Evolutionary conservation across 2,329 filamentous ascomycete genomes (phyloP).

Genomic region (Coniochaeta ligniaria): DNA sequence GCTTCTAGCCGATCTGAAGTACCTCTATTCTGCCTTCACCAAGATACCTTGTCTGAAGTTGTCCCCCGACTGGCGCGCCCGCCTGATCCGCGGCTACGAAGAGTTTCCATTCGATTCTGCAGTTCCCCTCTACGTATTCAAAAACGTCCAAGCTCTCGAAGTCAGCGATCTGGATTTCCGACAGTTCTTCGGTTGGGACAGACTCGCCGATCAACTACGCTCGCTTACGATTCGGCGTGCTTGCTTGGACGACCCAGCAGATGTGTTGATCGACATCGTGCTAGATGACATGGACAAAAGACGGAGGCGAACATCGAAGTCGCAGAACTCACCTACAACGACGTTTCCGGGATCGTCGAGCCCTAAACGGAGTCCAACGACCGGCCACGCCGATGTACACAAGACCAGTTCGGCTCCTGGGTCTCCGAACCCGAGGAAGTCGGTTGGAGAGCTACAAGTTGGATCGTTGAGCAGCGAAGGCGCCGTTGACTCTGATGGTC

Average conservation of each 20-base stretch:
- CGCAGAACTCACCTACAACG: slow-evolving; percentile 70
- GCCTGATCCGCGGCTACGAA: slow-evolving; percentile 86
- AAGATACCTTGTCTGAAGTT: slow-evolving; percentile 91
- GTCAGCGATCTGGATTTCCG: slow-evolving; percentile 94
- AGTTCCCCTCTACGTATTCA: slow-evolving; percentile 93
- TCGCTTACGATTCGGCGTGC: slow-evolving; percentile 85
- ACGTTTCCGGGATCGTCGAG: slow-evolving; percentile 55
- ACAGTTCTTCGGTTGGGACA: slow-evolving; percentile 96
- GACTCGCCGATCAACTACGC: slow-evolving; percentile 82
- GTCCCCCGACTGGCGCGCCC: slow-evolving; percentile 86
- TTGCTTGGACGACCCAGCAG: slow-evolving; percentile 80
- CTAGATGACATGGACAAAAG: slow-evolving; percentile 94
- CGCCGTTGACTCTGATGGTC: slow-evolving; percentile 33
- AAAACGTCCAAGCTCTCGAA: slow-evolving; percentile 90
- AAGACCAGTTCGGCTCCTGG: slow-evolving; percentile 64
- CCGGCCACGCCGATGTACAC: slow-evolving; percentile 58
- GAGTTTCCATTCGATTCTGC: slow-evolving; percentile 98
- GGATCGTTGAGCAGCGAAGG: slow-evolving; percentile 53
- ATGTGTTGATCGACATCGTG: slow-evolving; percentile 87
- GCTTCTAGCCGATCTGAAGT: slow-evolving; percentile 81
- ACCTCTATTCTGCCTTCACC: slow-evolving; percentile 95
- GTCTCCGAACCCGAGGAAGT: slow-evolving; percentile 44
- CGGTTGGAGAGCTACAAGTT: slow-evolving; percentile 42
- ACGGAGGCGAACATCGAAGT: slow-evolving; percentile 79
- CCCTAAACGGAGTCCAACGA: slow-evolving; percentile 54